A percentile compares a stretch with the other conserved stretches of the same genome.
phyloP scores from a whole-genome alignment of 2,329 filamentous ascomycete species.

The Cordyceps pruinosa region DNA sequence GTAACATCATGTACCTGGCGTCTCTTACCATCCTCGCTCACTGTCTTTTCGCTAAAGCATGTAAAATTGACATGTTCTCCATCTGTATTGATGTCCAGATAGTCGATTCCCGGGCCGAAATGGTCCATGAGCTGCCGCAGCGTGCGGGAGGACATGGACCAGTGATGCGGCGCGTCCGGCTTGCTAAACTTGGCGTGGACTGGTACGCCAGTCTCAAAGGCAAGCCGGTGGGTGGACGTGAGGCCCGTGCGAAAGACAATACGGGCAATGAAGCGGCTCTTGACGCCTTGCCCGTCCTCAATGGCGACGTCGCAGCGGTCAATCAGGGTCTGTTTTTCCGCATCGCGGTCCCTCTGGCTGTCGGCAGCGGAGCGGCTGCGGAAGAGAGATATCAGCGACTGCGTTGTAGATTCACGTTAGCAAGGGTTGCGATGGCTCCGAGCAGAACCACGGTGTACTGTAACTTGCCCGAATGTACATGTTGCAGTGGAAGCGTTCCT shows the following conservation, averaged over 20 bases:
- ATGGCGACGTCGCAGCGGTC: conserved; percentile 69
- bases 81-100: conserved; percentile 70
- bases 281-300: conserved; percentile 62
- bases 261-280: conserved; percentile 67
- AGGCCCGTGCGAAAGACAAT: conserved; percentile 70
- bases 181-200: conserved; percentile 70
- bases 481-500: conserved; percentile 63
- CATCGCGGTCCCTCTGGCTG: conserved; percentile 35
- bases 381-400: conserved; percentile 68
- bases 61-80: conserved; percentile 70
- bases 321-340: conserved; percentile 62
- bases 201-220: conserved; percentile 67
- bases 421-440: too few species aligned
- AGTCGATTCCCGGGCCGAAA: conserved; percentile 73
- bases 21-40: conserved; percentile 47
- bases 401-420: not conserved
- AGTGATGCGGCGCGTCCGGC: conserved; percentile 58
- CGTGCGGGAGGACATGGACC: conserved; percentile 65
- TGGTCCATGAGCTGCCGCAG: conserved; percentile 72
- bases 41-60: conserved; percentile 73
- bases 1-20: not conserved
- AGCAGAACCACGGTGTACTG: not conserved
- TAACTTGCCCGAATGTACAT: conserved; percentile 60
- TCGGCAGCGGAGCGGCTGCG: conserved; percentile 58
- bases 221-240: conserved; percentile 69